Evolutionary conservation across 2,329 filamentous ascomycete genomes (phyloP), one percentile per base, ranked within the genome.

Genomic region (Colletotrichum sp.): DNA sequence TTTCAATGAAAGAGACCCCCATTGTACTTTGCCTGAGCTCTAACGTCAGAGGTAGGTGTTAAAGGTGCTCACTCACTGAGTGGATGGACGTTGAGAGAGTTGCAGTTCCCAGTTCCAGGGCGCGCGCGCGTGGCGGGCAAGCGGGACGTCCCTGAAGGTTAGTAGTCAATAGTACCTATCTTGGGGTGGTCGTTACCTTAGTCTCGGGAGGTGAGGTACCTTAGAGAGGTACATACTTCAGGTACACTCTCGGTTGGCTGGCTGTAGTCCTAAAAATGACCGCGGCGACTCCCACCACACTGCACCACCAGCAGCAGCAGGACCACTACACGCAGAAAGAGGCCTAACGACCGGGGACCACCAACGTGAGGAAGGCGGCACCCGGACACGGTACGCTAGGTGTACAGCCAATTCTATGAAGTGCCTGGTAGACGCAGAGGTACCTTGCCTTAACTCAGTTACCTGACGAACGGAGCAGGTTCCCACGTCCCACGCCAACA

Each of bases 401-500:
- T 51, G n/a, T 51, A 21, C 43, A 12, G n/a, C 43, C n/a, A 11
- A 51, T 51, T 51, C 43, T 51, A 13, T 24, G 43, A 51, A n/a
- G 43, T 51, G n/a, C 43, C 43, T n/a, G n/a, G 43, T 51, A 51
- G n/a, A 12, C n/a, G 43, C 43, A 51, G 21, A 27, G n/a, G 21
- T 34, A 33, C 33, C 29, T 62, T 62, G n/a, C 31, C 31, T 33
- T 33, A 12, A 8, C 31, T 33, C 9, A 9, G 8, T 11, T 33
- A 51, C 43, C 43, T 51, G 43, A 21, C 43, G n/a, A n/a, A 71
- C 71, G 71, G 71, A 73, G 71, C 38, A 67, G 54, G 64, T 73
- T 76, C 76, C 76, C 78, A 76, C 65, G 57, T 72, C 71, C 68
- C 68, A 72, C 62, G 55, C 72, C 72, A 63, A 74, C 69, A 58